These are phyloP conservation scores for Trametes hirsuta DNA, from an alignment of 1,284 basidiomycete species.

Conservation along the genomic window DNA sequence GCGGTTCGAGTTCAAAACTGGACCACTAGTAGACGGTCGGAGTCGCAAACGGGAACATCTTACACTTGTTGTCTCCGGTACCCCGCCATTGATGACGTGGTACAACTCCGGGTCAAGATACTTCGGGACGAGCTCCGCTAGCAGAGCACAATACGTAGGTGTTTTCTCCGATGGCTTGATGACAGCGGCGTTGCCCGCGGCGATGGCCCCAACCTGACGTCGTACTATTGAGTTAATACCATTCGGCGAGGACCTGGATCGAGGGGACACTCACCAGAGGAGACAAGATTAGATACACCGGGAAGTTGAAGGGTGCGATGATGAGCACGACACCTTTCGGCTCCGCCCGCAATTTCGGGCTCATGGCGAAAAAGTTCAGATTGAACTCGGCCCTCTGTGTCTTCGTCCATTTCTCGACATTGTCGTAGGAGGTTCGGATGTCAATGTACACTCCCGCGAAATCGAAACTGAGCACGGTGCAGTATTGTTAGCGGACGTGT, in stretches of 20 bases:
- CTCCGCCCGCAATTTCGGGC: conserved; percentile 70
- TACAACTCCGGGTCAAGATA: conserved; percentile 78
- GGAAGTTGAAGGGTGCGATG: conserved; percentile 58
- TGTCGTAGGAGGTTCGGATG: conserved; percentile 63
- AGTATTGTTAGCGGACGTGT: too few relatives aligned
- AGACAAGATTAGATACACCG: conserved; percentile 51
- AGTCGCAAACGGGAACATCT: neutral
- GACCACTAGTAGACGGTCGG: neutral
- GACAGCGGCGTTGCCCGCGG: conserved; percentile 74
- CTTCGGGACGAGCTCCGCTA: conserved; percentile 73
- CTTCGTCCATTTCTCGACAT: conserved; percentile 74
- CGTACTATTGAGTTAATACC: neutral
- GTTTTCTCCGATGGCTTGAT: conserved; percentile 81
- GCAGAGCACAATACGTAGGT: conserved; percentile 63
- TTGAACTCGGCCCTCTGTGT: conserved; percentile 55
- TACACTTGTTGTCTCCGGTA: conserved; percentile 72
- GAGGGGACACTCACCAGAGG: conserved; percentile 50
- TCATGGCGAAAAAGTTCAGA: conserved; percentile 55
- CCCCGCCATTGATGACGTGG: conserved; percentile 72
- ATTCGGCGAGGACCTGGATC: too few relatives aligned
- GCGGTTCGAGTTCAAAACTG: neutral
- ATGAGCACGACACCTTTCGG: conserved; percentile 76
- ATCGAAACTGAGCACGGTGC: conserved; percentile 51
- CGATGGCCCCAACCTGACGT: conserved; percentile 54
- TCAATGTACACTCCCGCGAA: conserved; percentile 59